Base-by-base conservation (phyloP, 352 stramenopile species). In the Pythium aphanidermatum region DNA sequence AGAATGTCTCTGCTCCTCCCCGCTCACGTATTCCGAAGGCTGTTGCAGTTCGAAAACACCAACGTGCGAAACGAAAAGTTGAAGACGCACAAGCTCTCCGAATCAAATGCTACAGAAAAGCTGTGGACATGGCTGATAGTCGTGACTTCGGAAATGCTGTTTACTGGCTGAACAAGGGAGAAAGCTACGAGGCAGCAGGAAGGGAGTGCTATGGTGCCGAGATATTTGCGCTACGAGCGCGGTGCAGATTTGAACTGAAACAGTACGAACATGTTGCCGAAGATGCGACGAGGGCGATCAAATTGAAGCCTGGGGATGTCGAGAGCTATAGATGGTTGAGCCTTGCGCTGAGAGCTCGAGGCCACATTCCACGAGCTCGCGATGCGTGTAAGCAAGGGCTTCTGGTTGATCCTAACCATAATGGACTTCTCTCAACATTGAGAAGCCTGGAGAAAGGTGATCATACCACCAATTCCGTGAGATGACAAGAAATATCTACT, bases 141-240 rank as follows among this genome's bases (percentile, higher is more conserved):
- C 35, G 51, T 19, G 51, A 60, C 25, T 60, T 53, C 25, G 51
- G 51, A 4, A 60, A 60, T 24, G 51, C 51, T 1, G 51, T 60
- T n/a, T 60, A 34, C 16, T 60, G 51, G 51, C 27, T 53, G 10
- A 60, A 52, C 19, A 52, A 53, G 20, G 51, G 35, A 3, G 37
- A 52, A 17, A 27, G 26, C 2, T 60, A 49, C 31, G 40, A 58
- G 12, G 47, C 16, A 13, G 47, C 24, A n/a, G 29, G 37, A 7
- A n/a, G 14, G 24, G 34, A 39, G 9, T 44, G 20, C 12, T 30
- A 31, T 21, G 28, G 21, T 13, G 51, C 37, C 2, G 30, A 48
- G 16, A 40, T 53, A 5, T 49, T 36, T 11, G 30, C 31, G 17
- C 29, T 60, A 13, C 42, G 51, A 2, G 51, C 51, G 11, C 34